Evolutionary conservation across 345 rosid genomes (phyloP).

Genomic region (Toxicodendron radicans): DNA sequence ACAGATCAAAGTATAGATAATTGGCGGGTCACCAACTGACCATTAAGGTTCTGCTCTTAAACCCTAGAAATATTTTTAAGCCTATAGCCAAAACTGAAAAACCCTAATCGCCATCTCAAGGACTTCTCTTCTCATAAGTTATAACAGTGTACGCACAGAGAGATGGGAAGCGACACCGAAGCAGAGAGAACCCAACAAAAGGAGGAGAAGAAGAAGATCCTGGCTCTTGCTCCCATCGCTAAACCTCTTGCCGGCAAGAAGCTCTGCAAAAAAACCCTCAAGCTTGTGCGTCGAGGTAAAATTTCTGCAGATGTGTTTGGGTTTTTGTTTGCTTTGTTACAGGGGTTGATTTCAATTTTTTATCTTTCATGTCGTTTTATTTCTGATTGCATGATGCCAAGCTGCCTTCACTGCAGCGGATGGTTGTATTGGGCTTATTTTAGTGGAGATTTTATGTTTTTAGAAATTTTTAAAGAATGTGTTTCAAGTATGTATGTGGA

Average conservation of each 20-base stretch:
- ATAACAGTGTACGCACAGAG: conserved; percentile 8
- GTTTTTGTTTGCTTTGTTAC: neutral
- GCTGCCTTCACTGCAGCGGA: neutral
- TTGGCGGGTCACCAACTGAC: no score
- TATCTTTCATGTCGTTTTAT: neutral
- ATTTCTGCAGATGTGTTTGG: neutral
- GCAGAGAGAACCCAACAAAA: conserved; percentile 54
- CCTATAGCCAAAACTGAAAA: neutral
- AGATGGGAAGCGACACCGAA: conserved; percentile 84
- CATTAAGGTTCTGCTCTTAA: no score
- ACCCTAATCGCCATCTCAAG: neutral
- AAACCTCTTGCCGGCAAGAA: conserved; percentile 94
- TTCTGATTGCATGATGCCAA: neutral
- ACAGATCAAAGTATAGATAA: no score
- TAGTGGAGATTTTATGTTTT: neutral
- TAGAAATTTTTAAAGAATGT: no score
- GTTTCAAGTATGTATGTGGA: no score
- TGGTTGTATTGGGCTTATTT: neutral
- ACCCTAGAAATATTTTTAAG: no score
- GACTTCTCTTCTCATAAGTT: neutral
- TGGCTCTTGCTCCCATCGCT: conserved; percentile 79
- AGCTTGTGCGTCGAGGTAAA: conserved; percentile 84
- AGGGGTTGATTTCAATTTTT: no score
- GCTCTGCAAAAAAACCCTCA: conserved; percentile 78
- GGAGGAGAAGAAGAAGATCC: conserved; percentile 60